Conservation (phyloP, 495 filamentous ascomycete species). For the Jackrogersella minutella region DNA sequence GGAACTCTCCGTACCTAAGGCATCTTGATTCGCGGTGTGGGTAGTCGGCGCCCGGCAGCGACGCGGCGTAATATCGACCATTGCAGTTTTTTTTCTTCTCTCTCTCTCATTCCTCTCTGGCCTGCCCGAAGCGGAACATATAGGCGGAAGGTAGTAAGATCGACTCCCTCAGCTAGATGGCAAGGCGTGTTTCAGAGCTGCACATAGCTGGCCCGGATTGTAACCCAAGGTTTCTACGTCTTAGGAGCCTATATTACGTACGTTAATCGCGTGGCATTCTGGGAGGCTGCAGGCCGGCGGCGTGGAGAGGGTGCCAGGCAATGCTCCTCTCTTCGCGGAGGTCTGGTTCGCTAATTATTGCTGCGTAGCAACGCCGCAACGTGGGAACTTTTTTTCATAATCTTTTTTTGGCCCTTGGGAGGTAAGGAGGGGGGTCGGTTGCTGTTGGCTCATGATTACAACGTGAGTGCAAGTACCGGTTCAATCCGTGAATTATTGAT, state of each 20-base stretch:
- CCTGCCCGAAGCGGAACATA: slow-evolving; percentile 9
- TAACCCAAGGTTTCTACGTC: neutral
- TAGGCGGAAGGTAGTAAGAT: neutral
- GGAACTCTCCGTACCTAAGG: neutral
- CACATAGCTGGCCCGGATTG: slow-evolving; percentile 25
- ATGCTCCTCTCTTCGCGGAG: neutral
- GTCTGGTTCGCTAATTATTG: slow-evolving; percentile 9
- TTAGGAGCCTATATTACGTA: slow-evolving; percentile 26
- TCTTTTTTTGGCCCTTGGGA: slow-evolving; percentile 5
- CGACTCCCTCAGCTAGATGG: slow-evolving; percentile 13
- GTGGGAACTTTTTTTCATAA: neutral
- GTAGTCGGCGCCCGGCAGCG: neutral
- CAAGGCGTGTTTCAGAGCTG: slow-evolving; percentile 26
- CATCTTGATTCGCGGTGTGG: neutral
- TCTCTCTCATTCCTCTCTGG: neutral
- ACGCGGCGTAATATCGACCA: neutral
- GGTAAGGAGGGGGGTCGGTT: neutral
- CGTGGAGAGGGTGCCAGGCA: neutral
- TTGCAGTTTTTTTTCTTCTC: too few relatives aligned
- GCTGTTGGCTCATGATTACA: slow-evolving; percentile 2
- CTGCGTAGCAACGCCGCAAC: neutral
- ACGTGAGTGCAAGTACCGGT: too few relatives aligned
- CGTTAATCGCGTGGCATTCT: slow-evolving; percentile 22
- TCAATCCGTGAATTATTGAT: too few relatives aligned
- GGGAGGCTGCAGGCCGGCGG: slow-evolving; percentile 7